phyloP scores from a whole-genome alignment of 495 filamentous ascomycete species.

The Choiromyces venosus region DNA sequence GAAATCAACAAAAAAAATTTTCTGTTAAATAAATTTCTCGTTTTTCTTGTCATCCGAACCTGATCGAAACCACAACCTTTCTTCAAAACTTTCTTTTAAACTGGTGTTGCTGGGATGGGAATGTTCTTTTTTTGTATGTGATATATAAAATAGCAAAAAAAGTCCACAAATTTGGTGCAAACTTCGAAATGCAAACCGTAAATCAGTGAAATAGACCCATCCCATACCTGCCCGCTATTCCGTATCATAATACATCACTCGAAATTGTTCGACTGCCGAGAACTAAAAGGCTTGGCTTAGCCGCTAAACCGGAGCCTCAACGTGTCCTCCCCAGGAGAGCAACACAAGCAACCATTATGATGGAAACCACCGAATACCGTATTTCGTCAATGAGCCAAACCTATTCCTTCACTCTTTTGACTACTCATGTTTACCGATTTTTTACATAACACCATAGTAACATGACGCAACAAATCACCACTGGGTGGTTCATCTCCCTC shows the following conservation, averaged over 20 bases:
- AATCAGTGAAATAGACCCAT: not conserved
- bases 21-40: conserved; percentile 20
- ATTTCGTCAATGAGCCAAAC: not conserved
- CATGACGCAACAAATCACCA: conserved; percentile 39
- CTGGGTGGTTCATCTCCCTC: conserved; percentile 49
- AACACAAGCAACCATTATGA: conserved; percentile 1
- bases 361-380: not conserved
- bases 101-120: not conserved
- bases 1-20: conserved; percentile 22
- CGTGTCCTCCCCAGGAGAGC: conserved; percentile 28
- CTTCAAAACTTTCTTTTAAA: not conserved
- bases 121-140: not conserved
- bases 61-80: not conserved
- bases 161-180: not conserved
- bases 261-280: not conserved
- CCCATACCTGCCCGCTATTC: no score
- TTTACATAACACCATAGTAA: not conserved
- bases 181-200: not conserved
- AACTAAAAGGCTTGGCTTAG: not conserved
- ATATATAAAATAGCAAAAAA: not conserved
- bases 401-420: not conserved
- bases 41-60: not conserved
- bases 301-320: conserved; percentile 19
- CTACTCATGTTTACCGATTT: conserved; percentile 17
- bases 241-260: not conserved